These are phyloP conservation scores for Pseudomicrostroma phylloplanum DNA, from an alignment of 1,284 basidiomycete genomes.

Conservation along the genomic window DNA sequence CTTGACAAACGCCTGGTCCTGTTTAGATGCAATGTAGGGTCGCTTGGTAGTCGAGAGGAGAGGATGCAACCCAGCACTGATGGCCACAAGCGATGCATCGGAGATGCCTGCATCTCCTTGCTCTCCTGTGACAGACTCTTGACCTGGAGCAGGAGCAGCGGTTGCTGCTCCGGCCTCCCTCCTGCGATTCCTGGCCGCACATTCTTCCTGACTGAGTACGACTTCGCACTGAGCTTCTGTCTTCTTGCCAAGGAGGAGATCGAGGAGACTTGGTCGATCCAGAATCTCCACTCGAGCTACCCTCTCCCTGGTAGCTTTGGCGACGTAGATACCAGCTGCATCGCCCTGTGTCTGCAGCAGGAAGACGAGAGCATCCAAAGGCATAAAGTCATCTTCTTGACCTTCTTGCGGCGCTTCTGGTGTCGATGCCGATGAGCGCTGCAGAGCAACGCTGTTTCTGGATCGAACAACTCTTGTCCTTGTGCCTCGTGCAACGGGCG, in stretches of 20 bases:
- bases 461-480: slow-evolving; percentile 1
- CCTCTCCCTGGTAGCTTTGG: slow-evolving; percentile 33
- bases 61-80: neutral
- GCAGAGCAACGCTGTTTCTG: neutral
- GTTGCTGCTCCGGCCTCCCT: slow-evolving; percentile 7
- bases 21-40: slow-evolving; percentile 35
- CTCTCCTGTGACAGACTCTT: too few species aligned
- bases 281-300: slow-evolving; percentile 36
- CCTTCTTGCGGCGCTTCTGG: slow-evolving; percentile 2
- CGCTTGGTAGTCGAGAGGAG: slow-evolving; percentile 24
- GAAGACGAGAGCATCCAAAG: slow-evolving; percentile 40
- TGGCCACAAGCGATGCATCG: slow-evolving; percentile 9
- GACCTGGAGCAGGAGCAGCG: neutral
- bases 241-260: slow-evolving; percentile 38
- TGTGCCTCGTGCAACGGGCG: neutral
- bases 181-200: neutral
- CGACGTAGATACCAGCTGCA: slow-evolving; percentile 38
- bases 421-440: neutral
- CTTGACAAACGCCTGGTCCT: slow-evolving; percentile 46
- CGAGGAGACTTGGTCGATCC: slow-evolving; percentile 38
- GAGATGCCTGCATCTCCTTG: slow-evolving; percentile 5
- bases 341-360: slow-evolving; percentile 36
- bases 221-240: slow-evolving; percentile 29
- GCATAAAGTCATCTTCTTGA: slow-evolving; percentile 21
- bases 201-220: slow-evolving; percentile 17